These are phyloP conservation scores for Geranomyces variabilis DNA, from an alignment of 192 early-diverging fungal species.

Conservation along the genomic window DNA sequence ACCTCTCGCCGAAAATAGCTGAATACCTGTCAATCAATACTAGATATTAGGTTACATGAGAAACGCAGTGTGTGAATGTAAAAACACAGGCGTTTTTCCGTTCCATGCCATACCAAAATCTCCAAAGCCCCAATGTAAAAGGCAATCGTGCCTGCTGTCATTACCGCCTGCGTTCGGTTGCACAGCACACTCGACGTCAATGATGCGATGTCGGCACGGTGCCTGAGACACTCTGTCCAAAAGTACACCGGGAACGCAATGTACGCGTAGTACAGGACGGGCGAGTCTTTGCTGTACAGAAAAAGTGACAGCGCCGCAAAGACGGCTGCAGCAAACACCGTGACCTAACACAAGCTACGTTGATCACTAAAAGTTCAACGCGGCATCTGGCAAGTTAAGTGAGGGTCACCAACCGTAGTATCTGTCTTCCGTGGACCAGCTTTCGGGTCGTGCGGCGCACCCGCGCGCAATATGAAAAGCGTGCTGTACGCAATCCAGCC, in stretches of 20 bases:
- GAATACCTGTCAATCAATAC: no score
- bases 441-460: slow-evolving; percentile 31
- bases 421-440: not conserved
- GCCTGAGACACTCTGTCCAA: slow-evolving; percentile 58
- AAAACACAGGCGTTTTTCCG: no score
- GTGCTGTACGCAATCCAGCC: slow-evolving; percentile 90
- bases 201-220: slow-evolving; percentile 12
- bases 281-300: slow-evolving; percentile 77
- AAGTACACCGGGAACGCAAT: slow-evolving; percentile 83
- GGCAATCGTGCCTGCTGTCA: slow-evolving; percentile 7
- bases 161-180: not conserved
- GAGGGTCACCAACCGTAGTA: no score
- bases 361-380: not conserved
- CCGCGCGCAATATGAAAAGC: slow-evolving; percentile 74
- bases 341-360: not conserved
- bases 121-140: slow-evolving; percentile 74
- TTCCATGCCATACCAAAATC: slow-evolving; percentile 72
- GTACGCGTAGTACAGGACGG: slow-evolving; percentile 86
- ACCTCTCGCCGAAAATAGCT: slow-evolving; percentile 82
- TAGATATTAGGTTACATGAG: no score
- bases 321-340: not conserved
- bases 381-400: no score
- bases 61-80: no score
- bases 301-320: slow-evolving; percentile 37
- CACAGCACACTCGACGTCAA: not conserved